A percentile compares a stretch with the other conserved stretches of the same genome.
These are phyloP conservation scores for Rhodotorula glutinis DNA, from an alignment of 1,284 basidiomycete genomes.

Conservation along the genomic window DNA sequence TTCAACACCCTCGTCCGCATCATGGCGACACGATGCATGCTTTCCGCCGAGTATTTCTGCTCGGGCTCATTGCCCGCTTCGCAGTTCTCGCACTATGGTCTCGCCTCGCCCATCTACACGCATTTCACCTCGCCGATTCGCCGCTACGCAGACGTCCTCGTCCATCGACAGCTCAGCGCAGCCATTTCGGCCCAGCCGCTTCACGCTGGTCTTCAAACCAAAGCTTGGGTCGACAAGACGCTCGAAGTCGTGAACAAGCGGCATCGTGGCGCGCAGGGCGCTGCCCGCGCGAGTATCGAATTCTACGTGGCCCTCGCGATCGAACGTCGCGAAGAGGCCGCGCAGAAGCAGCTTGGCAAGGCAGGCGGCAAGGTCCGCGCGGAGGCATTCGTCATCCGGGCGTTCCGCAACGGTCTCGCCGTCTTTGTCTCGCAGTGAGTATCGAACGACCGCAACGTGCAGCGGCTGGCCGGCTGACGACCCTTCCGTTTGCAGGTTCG, in stretches of 20 bases:
- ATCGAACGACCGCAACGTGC: too few relatives aligned
- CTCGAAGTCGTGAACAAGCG: conserved; percentile 85
- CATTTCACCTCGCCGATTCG: conserved; percentile 97
- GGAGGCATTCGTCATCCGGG: conserved; percentile 91
- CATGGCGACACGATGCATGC: conserved; percentile 98
- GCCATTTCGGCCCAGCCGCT: conserved; percentile 81
- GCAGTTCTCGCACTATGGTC: conserved; percentile 93
- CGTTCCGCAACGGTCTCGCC: conserved; percentile 90
- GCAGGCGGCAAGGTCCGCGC: conserved; percentile 59
- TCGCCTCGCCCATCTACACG: conserved; percentile 95
- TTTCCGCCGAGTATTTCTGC: conserved; percentile 97
- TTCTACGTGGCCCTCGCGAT: conserved; percentile 94
- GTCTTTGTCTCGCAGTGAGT: conserved; percentile 90
- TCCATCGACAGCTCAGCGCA: conserved; percentile 88
- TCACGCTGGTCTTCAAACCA: conserved; percentile 82
- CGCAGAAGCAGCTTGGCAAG: conserved; percentile 52
- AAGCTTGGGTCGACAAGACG: conserved; percentile 80
- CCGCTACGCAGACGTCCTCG: conserved; percentile 90
- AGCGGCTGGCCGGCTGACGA: conserved; percentile 1
- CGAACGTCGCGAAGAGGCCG: conserved; percentile 56
- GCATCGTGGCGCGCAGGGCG: conserved; percentile 96
- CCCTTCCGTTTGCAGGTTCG: conserved; percentile 60
- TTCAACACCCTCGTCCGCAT: conserved; percentile 98
- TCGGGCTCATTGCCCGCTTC: conserved; percentile 89
- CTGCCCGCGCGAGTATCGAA: conserved; percentile 89